These are phyloP conservation scores for Lachancea sp. DNA, from an alignment of 805 yeast species.

Conservation along the genomic window DNA sequence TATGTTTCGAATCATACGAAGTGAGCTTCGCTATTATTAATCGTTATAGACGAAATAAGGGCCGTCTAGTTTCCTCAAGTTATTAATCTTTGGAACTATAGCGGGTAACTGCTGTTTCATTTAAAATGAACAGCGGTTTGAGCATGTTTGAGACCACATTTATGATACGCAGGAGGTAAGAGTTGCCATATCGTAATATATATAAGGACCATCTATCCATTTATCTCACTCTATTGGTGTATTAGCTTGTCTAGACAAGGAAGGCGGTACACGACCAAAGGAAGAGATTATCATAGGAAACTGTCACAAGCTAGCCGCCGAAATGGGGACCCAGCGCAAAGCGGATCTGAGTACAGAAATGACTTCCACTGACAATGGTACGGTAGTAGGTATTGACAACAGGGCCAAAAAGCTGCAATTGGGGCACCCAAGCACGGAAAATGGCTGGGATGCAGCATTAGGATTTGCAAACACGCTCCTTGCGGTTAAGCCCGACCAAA, in stretches of 20 bases:
- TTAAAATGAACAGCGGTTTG: not conserved
- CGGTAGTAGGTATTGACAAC: not conserved
- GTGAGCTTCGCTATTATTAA: no score
- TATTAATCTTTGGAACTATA: no score
- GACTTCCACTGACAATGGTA: not conserved
- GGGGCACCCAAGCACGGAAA: not conserved
- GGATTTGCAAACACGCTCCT: conserved; percentile 2
- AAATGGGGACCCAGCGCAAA: not conserved
- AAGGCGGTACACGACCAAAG: not conserved
- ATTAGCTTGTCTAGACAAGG: not conserved
- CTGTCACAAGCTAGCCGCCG: conserved; percentile 4
- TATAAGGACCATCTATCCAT: not conserved
- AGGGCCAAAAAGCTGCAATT: not conserved
- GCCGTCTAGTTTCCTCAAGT: no score
- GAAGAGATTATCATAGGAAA: no score
- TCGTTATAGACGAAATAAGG: no score
- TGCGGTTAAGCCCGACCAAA: not conserved
- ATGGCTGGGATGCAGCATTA: not conserved
- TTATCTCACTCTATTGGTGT: not conserved
- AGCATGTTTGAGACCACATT: not conserved
- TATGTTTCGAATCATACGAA: no score
- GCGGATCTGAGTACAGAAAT: not conserved
- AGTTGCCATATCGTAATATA: not conserved
- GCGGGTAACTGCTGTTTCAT: no score
- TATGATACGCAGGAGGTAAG: not conserved